Evolutionary conservation across 1,284 basidiomycete genomes (phyloP), one percentile per base, ranked within the genome.

Genomic region (Rhodotorula glutinis): DNA sequence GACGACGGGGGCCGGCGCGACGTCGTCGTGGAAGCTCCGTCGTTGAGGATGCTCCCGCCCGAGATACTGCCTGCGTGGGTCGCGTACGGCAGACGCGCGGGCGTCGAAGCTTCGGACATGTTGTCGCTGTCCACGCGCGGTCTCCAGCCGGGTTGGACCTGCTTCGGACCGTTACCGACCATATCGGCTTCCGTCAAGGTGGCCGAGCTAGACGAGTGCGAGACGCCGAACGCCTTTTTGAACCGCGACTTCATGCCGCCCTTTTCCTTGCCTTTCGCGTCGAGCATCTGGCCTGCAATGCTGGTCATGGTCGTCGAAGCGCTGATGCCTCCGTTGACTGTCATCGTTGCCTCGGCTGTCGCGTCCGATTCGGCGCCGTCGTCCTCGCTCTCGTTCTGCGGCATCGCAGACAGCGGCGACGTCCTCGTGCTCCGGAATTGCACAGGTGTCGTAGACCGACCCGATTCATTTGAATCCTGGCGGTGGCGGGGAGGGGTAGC

Each of bases 161-260:
- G 41, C 40, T 62, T 65, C 30, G 71, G 62, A 19, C 67, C 67
- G 7, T 53, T 51, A 2, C 71, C 71, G 51, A 67, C 66, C 7
- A 70, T 29, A 40, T 67, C 65, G 4, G 38, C 43, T 38, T 65
- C 63, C 10, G 56, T 44, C 27, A 70, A 47, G 2, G 60, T 55
- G 25, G 47, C 27, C 19, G 59, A 40, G 43, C 49, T 56, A 21
- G 57, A n/a, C 38, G 66, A 63, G 40, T 41, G 53, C 10, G 70
- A 57, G 3, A 51, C 47, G 49, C 66, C 66, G 27, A 72, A 72
- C 54, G 71, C 68, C 63, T 70, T 72, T 56, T 70, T 70, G 63
- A 67, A 70, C 41, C 65, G 54, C 33, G 49, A 53, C 53, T 57
- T 62, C 60, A 72, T 65, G 19, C 71, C 67, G 57, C 66, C 69